Conservation (phyloP, 345 rosid species). For the Punica granatum region DNA sequence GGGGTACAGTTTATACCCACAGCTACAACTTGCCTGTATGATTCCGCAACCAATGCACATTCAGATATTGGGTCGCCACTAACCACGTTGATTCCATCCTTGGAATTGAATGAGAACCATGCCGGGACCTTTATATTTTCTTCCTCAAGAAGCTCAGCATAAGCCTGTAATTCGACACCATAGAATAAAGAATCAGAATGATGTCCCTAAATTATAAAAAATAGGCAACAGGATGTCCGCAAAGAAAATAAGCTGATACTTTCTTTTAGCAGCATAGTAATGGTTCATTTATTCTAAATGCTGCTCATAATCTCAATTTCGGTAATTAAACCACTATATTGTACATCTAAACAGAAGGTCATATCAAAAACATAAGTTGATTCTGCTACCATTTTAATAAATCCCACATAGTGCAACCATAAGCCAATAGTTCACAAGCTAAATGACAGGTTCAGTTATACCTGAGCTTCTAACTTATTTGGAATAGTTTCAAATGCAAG, state of each 20-base stretch:
- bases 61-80: conserved; percentile 65
- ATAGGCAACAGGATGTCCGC: too few relatives aligned
- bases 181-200: background rate
- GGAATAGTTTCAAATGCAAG: conserved; percentile 91
- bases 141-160: conserved; percentile 74
- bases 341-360: background rate
- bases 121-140: conserved; percentile 55
- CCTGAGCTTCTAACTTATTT: conserved; percentile 86
- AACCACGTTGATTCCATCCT: conserved; percentile 65
- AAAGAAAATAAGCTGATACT: background rate
- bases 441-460: conserved; percentile 9
- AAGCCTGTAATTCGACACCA: conserved; percentile 40
- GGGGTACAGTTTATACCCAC: conserved; percentile 85
- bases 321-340: background rate
- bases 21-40: conserved; percentile 62
- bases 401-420: background rate
- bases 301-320: background rate
- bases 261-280: background rate
- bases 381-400: too few relatives aligned
- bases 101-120: conserved; percentile 79
- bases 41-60: conserved; percentile 64
- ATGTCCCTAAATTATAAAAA: background rate
- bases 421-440: background rate
- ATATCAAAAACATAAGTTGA: background rate
- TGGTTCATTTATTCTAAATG: background rate